Percentiles rank a stretch among this genome's conserved stretches.
Evolutionary conservation across 805 yeast genomes (phyloP).

Genomic region (Ogataea saltuana): DNA sequence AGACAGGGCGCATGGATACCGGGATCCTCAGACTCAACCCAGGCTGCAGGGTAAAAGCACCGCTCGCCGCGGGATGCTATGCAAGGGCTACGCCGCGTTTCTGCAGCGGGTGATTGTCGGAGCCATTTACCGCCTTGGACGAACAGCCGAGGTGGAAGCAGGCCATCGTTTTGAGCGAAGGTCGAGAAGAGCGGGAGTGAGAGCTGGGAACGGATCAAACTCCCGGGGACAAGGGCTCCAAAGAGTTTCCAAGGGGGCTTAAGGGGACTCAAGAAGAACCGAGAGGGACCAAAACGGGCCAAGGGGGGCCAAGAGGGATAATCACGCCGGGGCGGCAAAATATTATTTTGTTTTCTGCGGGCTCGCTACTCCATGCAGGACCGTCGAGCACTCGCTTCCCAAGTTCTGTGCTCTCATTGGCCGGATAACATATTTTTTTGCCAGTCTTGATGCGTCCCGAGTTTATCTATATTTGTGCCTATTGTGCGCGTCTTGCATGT

Average conservation of each 20-base stretch:
- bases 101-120: too few relatives aligned
- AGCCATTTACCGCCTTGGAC: too few relatives aligned
- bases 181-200: too few relatives aligned
- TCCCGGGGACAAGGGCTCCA: too few relatives aligned
- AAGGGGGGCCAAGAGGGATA: neutral
- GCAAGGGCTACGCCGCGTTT: neutral
- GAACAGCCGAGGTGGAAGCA: too few relatives aligned
- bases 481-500: constrained; percentile 3
- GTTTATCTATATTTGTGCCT: constrained; percentile 8
- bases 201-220: too few relatives aligned
- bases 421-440: constrained; percentile 14
- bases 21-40: neutral
- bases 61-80: too few relatives aligned
- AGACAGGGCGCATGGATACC: neutral
- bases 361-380: neutral
- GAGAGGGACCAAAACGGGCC: too few relatives aligned
- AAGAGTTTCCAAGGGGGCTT: too few relatives aligned
- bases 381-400: neutral
- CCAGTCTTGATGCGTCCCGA: constrained; percentile 2
- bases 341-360: neutral
- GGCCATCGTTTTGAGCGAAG: too few relatives aligned
- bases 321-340: neutral
- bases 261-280: too few relatives aligned
- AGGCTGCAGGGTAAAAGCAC: too few relatives aligned
- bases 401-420: constrained; percentile 10